Conservation (phyloP, 441 rosid genomes). For the Adansonia madagascariensis region DNA sequence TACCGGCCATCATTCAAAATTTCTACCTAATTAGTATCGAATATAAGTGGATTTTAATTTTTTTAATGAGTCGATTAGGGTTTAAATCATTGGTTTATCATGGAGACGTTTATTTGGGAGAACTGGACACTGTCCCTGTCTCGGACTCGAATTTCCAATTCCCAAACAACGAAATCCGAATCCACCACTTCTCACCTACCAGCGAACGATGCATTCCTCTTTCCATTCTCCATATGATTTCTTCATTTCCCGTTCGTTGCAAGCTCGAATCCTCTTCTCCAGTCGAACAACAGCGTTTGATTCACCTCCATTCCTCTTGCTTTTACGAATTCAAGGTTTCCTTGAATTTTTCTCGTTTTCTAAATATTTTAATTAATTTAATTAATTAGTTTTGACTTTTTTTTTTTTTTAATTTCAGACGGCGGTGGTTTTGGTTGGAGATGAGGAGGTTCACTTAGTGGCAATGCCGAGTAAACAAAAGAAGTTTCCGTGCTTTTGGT, state of each 20-base stretch:
- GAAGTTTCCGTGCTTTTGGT: slow-evolving; percentile 99
- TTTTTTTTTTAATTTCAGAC: slow-evolving; percentile 49
- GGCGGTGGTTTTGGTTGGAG: slow-evolving; percentile 78
- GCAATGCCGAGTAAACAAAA: slow-evolving; percentile 99
- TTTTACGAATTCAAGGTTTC: slow-evolving; percentile 83
- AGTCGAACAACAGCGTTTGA: slow-evolving; percentile 60
- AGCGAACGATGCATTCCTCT: slow-evolving; percentile 95
- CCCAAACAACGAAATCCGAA: slow-evolving; percentile 91
- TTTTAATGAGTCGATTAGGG: slow-evolving; percentile 78
- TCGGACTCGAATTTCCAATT: slow-evolving; percentile 63
- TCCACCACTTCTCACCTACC: slow-evolving; percentile 67
- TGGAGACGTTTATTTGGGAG: slow-evolving; percentile 80
- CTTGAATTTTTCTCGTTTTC: background rate
- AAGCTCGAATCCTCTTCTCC: slow-evolving; percentile 84
- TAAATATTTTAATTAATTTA: background rate
- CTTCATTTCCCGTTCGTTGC: slow-evolving; percentile 80
- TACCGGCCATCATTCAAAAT: background rate
- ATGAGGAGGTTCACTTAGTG: slow-evolving; percentile 89
- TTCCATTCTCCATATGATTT: slow-evolving; percentile 82
- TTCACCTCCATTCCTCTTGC: slow-evolving; percentile 88
- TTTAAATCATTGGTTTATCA: slow-evolving; percentile 78
- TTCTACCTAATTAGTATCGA: slow-evolving; percentile 7
- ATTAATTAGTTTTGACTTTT: background rate
- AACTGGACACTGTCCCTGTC: slow-evolving; percentile 66
- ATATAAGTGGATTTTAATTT: background rate